Evolutionary conservation across 2,329 filamentous ascomycete genomes (phyloP).

Genomic region (Neopestalotiopsis rosae): DNA sequence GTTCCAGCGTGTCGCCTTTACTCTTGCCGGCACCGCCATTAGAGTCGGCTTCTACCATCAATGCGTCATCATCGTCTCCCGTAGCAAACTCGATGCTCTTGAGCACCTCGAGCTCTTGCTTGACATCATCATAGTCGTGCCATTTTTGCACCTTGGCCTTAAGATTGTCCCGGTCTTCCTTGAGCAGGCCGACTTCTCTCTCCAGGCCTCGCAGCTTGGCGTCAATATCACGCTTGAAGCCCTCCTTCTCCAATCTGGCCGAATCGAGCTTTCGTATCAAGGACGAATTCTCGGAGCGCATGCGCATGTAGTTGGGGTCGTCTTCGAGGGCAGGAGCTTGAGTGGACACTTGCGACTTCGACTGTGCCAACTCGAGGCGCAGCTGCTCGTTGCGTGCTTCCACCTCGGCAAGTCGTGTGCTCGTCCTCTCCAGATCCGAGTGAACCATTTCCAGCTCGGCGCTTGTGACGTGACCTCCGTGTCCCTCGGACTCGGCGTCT

Average conservation of each 20-base stretch:
- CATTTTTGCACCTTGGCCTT: slow-evolving; percentile 85
- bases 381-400: slow-evolving; percentile 95
- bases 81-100: slow-evolving; percentile 98
- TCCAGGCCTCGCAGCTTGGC: slow-evolving; percentile 78
- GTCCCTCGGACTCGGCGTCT: slow-evolving; percentile 60
- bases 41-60: slow-evolving; percentile 45
- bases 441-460: slow-evolving; percentile 94
- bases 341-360: slow-evolving; percentile 73
- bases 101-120: slow-evolving; percentile 92
- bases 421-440: slow-evolving; percentile 89
- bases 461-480: slow-evolving; percentile 72
- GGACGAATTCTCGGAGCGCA: slow-evolving; percentile 92
- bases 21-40: slow-evolving; percentile 59
- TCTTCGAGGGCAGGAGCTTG: slow-evolving; percentile 76
- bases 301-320: slow-evolving; percentile 84
- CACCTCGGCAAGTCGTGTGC: slow-evolving; percentile 83
- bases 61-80: slow-evolving; percentile 77
- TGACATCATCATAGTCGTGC: slow-evolving; percentile 94
- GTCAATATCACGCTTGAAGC: slow-evolving; percentile 78
- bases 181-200: slow-evolving; percentile 75
- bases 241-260: slow-evolving; percentile 81
- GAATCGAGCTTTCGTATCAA: slow-evolving; percentile 88
- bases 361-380: slow-evolving; percentile 86
- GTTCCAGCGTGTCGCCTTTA: slow-evolving; percentile 84
- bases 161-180: slow-evolving; percentile 80